A percentile compares a stretch with the other conserved stretches of the same genome.
Conservation (phyloP, 176 grass and related monocot genomes). For the Aegilops longissima region DNA sequence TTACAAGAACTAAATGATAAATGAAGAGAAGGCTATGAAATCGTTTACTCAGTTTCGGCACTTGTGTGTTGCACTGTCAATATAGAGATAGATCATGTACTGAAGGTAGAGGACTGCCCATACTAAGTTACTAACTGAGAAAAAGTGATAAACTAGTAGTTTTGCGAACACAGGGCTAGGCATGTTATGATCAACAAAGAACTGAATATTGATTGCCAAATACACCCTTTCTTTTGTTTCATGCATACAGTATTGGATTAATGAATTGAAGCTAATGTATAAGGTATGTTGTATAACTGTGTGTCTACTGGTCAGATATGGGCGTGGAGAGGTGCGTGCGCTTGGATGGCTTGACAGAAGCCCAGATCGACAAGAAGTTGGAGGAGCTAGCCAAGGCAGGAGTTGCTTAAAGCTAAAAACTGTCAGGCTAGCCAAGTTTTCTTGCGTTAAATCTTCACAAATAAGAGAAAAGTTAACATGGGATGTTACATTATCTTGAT, state of each 20-base stretch:
- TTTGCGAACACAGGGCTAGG: neutral
- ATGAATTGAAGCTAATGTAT: neutral
- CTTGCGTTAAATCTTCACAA: neutral
- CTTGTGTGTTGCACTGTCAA: neutral
- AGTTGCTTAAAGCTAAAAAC: slow-evolving; percentile 13
- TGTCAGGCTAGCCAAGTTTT: neutral
- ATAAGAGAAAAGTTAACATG: slow-evolving; percentile 23
- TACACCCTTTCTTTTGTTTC: neutral
- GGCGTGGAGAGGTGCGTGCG: slow-evolving; percentile 67
- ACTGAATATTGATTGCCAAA: neutral
- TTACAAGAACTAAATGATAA: neutral
- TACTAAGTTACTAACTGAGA: neutral
- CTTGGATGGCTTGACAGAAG: slow-evolving; percentile 63
- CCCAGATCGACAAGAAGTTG: slow-evolving; percentile 65
- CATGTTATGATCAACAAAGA: neutral
- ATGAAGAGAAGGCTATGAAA: neutral
- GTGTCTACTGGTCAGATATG: slow-evolving; percentile 45
- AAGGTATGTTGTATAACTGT: neutral
- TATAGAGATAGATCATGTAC: neutral
- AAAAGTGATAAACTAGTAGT: neutral
- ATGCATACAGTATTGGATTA: neutral
- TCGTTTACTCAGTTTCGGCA: neutral
- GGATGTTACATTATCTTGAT: neutral
- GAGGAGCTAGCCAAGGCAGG: slow-evolving; percentile 60
- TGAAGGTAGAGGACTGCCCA: neutral